Base-by-base conservation (phyloP, 2,329 filamentous ascomycete species). In the Dothiorella sarmentorum region DNA sequence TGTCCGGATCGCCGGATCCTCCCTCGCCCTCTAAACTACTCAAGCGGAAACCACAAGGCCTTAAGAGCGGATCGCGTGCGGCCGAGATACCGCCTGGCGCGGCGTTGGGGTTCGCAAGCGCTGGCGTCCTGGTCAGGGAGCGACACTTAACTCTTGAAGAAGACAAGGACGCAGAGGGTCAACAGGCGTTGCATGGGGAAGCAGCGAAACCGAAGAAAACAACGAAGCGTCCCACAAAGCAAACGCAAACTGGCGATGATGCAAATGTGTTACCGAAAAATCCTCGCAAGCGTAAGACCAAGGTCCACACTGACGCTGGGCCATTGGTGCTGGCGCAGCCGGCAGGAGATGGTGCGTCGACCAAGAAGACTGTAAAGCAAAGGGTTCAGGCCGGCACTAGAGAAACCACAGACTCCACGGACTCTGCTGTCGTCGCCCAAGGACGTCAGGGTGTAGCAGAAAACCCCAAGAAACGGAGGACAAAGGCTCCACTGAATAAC, bases 31-130 rank as follows among this genome's bases (percentile, higher is more conserved):
- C 61, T n/a, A 37, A 17, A 1, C 65, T 64, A 33, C 62, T 66
- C 13, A 61, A 56, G 53, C 67, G 49, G 11, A 52, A 59, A 22
- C 44, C 60, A 0, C n/a, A 3, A 3, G 67, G 68, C 70, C 6
- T 70, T 22, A 64, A 56, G 57, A 61, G 61, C 18, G 68, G 67
- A 4, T 66, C 66, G 26, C 63, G 66, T 40, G 69, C 67, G 52
- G 64, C 63, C 20, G 56, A 63, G 1, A 64, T 70, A 27, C 67
- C 71, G 20, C 60, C 65, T 18, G 65, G 62, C 7, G 65, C 63
- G 11, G 47, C 62, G 2, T 65, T 66, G 58, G 71, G 70, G 20
- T 73, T 72, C 56, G 68, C 68, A 65, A 72, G 38, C 58, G 69
- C 70, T 6, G 63, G 63, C 53, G 70, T 66, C 55, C 60, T 74